A percentile compares a stretch with the other conserved stretches of the same genome.
Conservation (phyloP, 257 asterid genomes). For the Apocynum venetum region DNA sequence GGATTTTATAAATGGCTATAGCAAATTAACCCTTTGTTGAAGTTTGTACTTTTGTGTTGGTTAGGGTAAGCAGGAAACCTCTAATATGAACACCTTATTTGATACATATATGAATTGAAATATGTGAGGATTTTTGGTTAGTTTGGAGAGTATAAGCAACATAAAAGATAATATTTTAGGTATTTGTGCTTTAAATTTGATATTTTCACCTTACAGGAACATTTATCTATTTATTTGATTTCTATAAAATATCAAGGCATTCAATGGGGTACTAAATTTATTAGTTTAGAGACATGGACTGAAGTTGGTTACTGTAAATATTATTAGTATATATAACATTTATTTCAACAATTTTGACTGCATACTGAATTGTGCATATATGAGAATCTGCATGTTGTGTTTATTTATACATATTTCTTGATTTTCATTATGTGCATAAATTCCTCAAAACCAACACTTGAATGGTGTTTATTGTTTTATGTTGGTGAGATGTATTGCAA, state of each 20-base stretch:
- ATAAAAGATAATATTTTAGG: not conserved
- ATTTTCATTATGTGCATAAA: not conserved
- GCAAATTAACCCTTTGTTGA: not conserved
- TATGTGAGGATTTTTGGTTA: not conserved
- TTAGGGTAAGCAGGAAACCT: not conserved
- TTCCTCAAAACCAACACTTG: not conserved
- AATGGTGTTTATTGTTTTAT: not conserved
- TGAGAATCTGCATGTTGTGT: not conserved
- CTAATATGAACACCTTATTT: not conserved
- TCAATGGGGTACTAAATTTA: not conserved
- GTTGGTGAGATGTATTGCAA: not conserved
- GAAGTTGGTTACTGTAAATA: not conserved
- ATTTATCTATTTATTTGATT: not conserved
- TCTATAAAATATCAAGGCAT: not conserved
- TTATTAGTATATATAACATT: not conserved
- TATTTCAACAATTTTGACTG: not conserved
- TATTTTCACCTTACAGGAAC: not conserved
- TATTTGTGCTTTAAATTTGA: not conserved
- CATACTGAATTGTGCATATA: not conserved
- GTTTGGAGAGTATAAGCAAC: not conserved
- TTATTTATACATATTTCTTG: not conserved
- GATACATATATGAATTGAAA: not conserved
- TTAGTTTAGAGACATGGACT: not conserved
- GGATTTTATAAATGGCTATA: not conserved
- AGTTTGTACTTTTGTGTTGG: not conserved